Base-by-base conservation (phyloP, 2,329 filamentous ascomycete genomes). In the Aspergillus felis region DNA sequence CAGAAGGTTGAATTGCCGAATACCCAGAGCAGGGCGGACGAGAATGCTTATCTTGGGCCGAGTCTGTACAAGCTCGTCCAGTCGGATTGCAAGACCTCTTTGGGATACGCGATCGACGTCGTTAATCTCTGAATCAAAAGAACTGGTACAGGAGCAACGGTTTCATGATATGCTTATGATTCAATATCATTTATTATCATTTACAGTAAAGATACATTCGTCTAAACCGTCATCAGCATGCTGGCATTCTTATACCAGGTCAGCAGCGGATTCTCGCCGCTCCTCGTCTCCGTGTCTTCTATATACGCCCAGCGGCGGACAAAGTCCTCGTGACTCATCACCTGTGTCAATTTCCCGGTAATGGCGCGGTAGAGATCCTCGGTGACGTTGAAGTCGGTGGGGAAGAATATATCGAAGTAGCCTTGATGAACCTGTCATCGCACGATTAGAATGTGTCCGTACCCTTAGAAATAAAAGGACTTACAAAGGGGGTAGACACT, bases 321-420 rank as follows among this genome's bases (percentile, higher is more conserved):
- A 71, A 97, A 99, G 64, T 95, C 90, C 71, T 93, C 91, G 68
- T 99, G 94, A 41, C 88, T 86, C 72, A 87, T 84, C 53, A 96
- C 90, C 53, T 89, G 84, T 2, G 92, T 96, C 66, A 97, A 80
- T 72, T 95, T 94, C 32, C 93, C 93, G 0, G 94, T 99, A 66
- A 97, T 86, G 60, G 91, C 91, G 56, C 91, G 87, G 77, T 99
- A 99, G 66, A 97, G 86, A 67, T 91, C 87, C 75, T 97, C 92
- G 76, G 94, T 88, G 64, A 96, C 88, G 61, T 84, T 82, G 72
- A 99, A 99, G 75, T 99, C 89, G 10, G 94, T 99, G 0, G 94
- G 94, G 78, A 99, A 99, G 71, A 99, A 87, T 67, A 99, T 97
- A 72, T 99, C 95, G 71, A 99, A 99, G 76, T 96, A 97, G 49